Percentiles rank a stretch among this genome's conserved stretches.
phyloP scores from a whole-genome alignment of 2,329 filamentous ascomycete species.

The Apiospora hydei region DNA sequence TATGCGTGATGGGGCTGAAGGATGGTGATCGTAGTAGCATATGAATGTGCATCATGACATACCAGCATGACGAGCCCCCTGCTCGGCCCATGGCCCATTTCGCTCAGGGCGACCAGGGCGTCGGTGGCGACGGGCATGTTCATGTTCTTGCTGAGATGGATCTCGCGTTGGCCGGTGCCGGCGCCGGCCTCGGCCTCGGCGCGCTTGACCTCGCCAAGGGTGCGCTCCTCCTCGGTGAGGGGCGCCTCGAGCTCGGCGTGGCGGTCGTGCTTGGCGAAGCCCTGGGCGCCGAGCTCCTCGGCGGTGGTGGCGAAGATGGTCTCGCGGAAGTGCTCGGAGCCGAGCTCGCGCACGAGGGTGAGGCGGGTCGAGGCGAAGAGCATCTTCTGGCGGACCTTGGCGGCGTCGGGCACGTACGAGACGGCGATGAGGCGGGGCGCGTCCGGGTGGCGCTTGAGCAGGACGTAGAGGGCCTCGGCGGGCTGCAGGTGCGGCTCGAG shows the following conservation, averaged over 20 bases:
- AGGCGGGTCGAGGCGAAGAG: slow-evolving; percentile 81
- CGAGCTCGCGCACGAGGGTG: slow-evolving; percentile 78
- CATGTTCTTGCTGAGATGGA: slow-evolving; percentile 64
- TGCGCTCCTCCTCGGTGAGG: slow-evolving; percentile 79
- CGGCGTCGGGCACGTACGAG: slow-evolving; percentile 80
- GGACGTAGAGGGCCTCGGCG: slow-evolving; percentile 74
- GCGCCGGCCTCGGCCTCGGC: slow-evolving; percentile 77
- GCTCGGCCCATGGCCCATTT: slow-evolving; percentile 59
- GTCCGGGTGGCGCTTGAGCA: slow-evolving; percentile 72
- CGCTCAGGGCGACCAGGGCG: slow-evolving; percentile 69
- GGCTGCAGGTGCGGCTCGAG: slow-evolving; percentile 70
- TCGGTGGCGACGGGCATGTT: slow-evolving; percentile 67
- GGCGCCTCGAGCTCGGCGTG: slow-evolving; percentile 72
- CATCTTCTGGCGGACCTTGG: slow-evolving; percentile 86
- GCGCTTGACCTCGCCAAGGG: slow-evolving; percentile 74
- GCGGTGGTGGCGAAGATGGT: slow-evolving; percentile 75
- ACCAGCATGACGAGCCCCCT: slow-evolving; percentile 71
- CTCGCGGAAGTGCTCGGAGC: slow-evolving; percentile 79
- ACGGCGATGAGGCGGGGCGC: slow-evolving; percentile 70
- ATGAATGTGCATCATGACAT: slow-evolving; percentile 38
- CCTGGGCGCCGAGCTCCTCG: slow-evolving; percentile 71
- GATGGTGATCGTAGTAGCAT: slow-evolving; percentile 25
- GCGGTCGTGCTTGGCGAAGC: slow-evolving; percentile 76
- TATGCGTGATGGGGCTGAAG: too few relatives aligned
- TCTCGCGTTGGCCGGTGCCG: slow-evolving; percentile 68